Base-by-base conservation (phyloP, 75 land plant genomes). In the Larix kaempferi region DNA sequence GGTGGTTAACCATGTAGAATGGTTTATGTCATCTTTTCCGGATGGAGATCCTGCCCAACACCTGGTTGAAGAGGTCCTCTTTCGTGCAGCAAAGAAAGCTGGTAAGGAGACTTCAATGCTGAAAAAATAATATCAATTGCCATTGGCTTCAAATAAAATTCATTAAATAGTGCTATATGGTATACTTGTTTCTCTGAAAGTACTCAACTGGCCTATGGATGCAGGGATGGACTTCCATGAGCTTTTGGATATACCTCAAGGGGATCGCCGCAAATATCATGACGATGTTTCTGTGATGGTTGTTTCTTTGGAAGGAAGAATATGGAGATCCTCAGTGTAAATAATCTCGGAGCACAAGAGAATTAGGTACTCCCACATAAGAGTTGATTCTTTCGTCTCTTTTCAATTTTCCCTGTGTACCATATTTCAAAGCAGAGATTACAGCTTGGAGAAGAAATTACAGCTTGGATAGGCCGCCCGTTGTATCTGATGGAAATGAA, bases 1-100 rank as follows among this genome's bases (percentile, higher is more conserved):
- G 67, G 99, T 97, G 14, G 94, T 98, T 61, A 82, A 98, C 56
- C 90, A 91, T 79, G 98, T 98, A 54, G 99, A 98, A 76, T 88
- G 87, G 79, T 98, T 95, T 89, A 87, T 95, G 84, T 77, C 82
- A 39, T 79, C 81, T 74, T 88, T 62, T 37, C 99, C 99, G 7
- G 99, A 98, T 64, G 99, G 99, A 80, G 99, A 98, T 82, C 99
- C 99, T 52, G 99, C 99, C 0, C 99, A 98, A 78, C 93, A 93
- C 78, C 90, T 98, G 7, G 98, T 98, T 73, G 99, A 98, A 78
- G 95, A 92, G 91, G 83, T 93, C 23, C 90, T 98, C 59, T 98
- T 95, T 69, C 95, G 98, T 25, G 99, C 99, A 57, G 99, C 99
- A 56, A 91, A 92, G 77, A 91, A 91, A 88, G 98, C 95, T 75